Percentiles rank a stretch among this genome's conserved stretches.
Evolutionary conservation across 2,329 filamentous ascomycete species (phyloP).

Genomic region (Cercospora sp.): DNA sequence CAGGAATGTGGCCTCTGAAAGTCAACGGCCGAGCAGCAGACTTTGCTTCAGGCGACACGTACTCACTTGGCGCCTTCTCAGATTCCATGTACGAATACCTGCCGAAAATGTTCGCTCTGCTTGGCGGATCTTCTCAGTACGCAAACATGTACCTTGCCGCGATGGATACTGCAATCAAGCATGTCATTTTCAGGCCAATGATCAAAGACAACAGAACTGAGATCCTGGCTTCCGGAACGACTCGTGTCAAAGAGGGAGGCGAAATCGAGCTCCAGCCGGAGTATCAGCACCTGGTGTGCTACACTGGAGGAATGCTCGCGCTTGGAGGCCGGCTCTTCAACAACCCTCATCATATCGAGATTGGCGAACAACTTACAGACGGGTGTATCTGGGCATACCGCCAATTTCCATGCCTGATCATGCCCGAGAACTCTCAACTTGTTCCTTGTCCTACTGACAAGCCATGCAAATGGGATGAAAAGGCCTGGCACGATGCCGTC

Average conservation of each 20-base stretch:
- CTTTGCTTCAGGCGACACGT: conserved; percentile 34
- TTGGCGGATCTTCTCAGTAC: conserved; percentile 41
- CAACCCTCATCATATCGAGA: conserved; percentile 54
- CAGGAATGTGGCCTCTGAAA: conserved; percentile 63
- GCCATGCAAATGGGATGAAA: conserved; percentile 48
- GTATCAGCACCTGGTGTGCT: conserved; percentile 67
- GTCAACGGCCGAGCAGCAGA: conserved; percentile 48
- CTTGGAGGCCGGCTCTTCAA: conserved; percentile 64
- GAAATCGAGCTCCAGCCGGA: conserved; percentile 38
- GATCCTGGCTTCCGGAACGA: conserved; percentile 54
- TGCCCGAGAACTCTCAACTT: conserved; percentile 60
- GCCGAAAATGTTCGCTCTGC: conserved; percentile 34
- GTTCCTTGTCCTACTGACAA: conserved; percentile 48
- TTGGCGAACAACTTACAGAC: conserved; percentile 59
- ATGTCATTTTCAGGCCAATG: conserved; percentile 47
- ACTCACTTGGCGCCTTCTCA: conserved; percentile 38
- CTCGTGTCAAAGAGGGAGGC: conserved; percentile 26
- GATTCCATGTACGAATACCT: conserved; percentile 41
- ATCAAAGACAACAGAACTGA: conserved; percentile 43
- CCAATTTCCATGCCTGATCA: conserved; percentile 58
- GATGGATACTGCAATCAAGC: conserved; percentile 49
- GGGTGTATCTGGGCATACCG: conserved; percentile 66
- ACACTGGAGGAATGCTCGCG: conserved; percentile 68
- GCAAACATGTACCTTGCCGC: conserved; percentile 49
- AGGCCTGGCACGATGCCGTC: conserved; percentile 45